A percentile compares a stretch with the other conserved stretches of the same genome.
These are phyloP conservation scores for Hypsizygus marmoreus DNA, from an alignment of 768 basidiomycete species.

Conservation along the genomic window DNA sequence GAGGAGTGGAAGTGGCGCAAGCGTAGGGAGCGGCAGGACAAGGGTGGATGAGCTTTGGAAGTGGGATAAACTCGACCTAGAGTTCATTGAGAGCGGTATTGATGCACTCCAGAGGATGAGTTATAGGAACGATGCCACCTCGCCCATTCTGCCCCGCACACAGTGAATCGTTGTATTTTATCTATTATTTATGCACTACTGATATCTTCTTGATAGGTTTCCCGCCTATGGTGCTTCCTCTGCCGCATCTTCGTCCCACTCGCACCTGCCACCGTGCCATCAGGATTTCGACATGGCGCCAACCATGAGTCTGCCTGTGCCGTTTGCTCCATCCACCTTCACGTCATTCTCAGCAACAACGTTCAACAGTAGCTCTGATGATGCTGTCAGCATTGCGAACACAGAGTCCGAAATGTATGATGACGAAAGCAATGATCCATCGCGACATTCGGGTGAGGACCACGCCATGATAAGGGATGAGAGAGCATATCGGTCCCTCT, in stretches of 20 bases:
- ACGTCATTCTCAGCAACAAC: no score
- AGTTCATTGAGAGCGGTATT: slow-evolving; percentile 73
- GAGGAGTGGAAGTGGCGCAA: slow-evolving; percentile 1
- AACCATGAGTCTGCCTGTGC: no score
- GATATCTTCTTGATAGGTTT: slow-evolving; percentile 81
- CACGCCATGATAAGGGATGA: slow-evolving; percentile 56
- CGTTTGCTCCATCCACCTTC: no score
- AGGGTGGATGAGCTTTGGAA: slow-evolving; percentile 8
- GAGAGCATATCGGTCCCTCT: slow-evolving; percentile 64
- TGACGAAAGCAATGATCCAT: slow-evolving; percentile 41
- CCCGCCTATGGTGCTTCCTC: no score
- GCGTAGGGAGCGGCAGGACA: slow-evolving; percentile 8
- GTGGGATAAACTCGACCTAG: slow-evolving; percentile 60
- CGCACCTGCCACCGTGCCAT: no score
- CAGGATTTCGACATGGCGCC: no score
- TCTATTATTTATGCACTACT: slow-evolving; percentile 62
- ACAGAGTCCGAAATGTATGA: background rate
- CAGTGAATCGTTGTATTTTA: slow-evolving; percentile 75
- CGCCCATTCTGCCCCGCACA: slow-evolving; percentile 81
- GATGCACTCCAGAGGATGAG: slow-evolving; percentile 71
- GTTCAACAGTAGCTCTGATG: slow-evolving; percentile 35
- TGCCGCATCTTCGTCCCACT: no score
- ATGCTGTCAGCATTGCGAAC: slow-evolving; percentile 1
- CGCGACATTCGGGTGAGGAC: slow-evolving; percentile 37
- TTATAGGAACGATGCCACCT: slow-evolving; percentile 33